Conservation (phyloP, 2,329 filamentous ascomycete genomes). For the Diplodia seriata region DNA sequence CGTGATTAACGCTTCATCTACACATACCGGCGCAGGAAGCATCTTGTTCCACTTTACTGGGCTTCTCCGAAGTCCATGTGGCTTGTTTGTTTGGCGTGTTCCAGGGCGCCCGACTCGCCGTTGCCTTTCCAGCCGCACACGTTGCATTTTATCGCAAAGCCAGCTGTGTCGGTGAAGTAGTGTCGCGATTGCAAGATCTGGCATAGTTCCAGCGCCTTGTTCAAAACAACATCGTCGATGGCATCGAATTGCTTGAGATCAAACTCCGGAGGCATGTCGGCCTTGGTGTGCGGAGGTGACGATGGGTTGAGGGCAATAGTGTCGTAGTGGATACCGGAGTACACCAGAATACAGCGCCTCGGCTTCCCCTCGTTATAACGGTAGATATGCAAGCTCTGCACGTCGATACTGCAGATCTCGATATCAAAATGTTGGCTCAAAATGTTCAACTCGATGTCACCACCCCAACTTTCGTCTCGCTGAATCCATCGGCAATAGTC, state of each 20-base stretch:
- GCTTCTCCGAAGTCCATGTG: slow-evolving; percentile 64
- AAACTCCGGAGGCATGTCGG: slow-evolving; percentile 71
- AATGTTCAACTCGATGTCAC: slow-evolving; percentile 87
- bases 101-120: slow-evolving; percentile 67
- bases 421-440: slow-evolving; percentile 83
- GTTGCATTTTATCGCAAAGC: slow-evolving; percentile 80
- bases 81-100: slow-evolving; percentile 68
- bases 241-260: slow-evolving; percentile 79
- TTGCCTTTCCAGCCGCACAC: slow-evolving; percentile 72
- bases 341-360: slow-evolving; percentile 79
- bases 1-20: not conserved
- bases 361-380: slow-evolving; percentile 77
- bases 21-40: not conserved
- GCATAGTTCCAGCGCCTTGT: slow-evolving; percentile 64
- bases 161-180: slow-evolving; percentile 88
- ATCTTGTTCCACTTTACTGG: not conserved
- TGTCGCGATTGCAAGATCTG: slow-evolving; percentile 70
- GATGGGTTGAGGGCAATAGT: slow-evolving; percentile 75
- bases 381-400: slow-evolving; percentile 71
- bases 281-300: slow-evolving; percentile 62
- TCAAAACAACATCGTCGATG: slow-evolving; percentile 61
- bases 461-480: slow-evolving; percentile 84
- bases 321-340: slow-evolving; percentile 94
- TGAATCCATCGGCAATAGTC: slow-evolving; percentile 85
- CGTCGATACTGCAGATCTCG: slow-evolving; percentile 85